Evolutionary conservation across 192 early-diverging fungal genomes (phyloP), one percentile per base, ranked within the genome.

Genomic region (Coemansia sp.): DNA sequence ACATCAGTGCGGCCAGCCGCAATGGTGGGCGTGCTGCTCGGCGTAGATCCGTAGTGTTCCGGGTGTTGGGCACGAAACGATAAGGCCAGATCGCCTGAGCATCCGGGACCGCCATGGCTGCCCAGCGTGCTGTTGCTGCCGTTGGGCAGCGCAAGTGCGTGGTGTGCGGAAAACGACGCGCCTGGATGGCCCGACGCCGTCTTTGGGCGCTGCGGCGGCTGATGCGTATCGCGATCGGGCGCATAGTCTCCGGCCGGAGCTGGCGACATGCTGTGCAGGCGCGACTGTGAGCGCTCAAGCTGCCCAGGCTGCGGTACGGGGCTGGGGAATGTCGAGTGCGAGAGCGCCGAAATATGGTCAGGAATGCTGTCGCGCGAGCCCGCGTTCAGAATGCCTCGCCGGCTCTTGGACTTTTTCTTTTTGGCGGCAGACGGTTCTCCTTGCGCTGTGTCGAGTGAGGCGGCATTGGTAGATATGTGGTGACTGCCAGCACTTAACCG

Each of bases 301-400:
- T 64, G 58, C 28, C 40, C 47, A 9, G 72, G 61, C 2, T 53
- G 50, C 12, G 72, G 62, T 7, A 59, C 66, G 5, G 72, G 72
- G 31, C 72, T 75, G 26, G 72, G 72, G 21, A 75, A 75, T 12
- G 72, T 67, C 19, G 72, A 75, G 48, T 68, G 72, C 8, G 72
- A 75, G 12, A 75, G 72, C 22, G 65, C 72, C n/a, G 66, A 56
- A 46, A 75, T 64, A 38, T 75, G 72, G 21, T 75, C 65, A 9
- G 65, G 62, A 22, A 74, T 63, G 55, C 65, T 68, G 25, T 75
- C 72, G n/a, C 72, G 61, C 30, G 72, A 75, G 19, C 54, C 50
- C 6, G 58, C 43, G 6, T 53, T 57, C 39, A 75, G 39, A 25
- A 75, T 39, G 5, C 72, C 72, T 36, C 63, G 59, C 32, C 72